A percentile compares a stretch with the other conserved stretches of the same genome.
These are phyloP conservation scores for Ampelomyces quisqualis DNA, from an alignment of 2,329 filamentous ascomycete species.

Conservation along the genomic window DNA sequence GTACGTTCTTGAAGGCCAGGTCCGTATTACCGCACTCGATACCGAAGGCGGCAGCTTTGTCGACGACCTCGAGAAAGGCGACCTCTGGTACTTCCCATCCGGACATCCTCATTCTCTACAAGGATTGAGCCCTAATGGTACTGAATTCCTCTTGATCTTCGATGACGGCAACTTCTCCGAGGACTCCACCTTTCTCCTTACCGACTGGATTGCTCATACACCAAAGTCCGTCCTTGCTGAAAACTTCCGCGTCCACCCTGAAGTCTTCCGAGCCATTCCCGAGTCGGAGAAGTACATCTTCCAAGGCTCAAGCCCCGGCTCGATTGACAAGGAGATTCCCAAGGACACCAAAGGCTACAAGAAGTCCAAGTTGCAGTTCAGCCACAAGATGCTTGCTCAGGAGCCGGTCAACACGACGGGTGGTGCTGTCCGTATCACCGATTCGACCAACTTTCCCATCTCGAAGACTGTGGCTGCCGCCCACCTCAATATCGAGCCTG, in stretches of 20 bases:
- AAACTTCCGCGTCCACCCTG: conserved; percentile 72
- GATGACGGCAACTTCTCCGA: conserved; percentile 62
- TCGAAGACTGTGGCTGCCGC: conserved; percentile 73
- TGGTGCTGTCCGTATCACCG: conserved; percentile 71
- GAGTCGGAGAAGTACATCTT: conserved; percentile 74
- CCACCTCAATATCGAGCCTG: conserved; percentile 69
- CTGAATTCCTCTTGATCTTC: conserved; percentile 65
- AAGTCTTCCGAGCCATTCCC: conserved; percentile 69
- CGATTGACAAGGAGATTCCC: conserved; percentile 66
- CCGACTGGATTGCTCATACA: conserved; percentile 73
- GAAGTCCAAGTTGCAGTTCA: conserved; percentile 67
- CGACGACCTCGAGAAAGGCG: conserved; percentile 73
- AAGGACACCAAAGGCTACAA: conserved; percentile 59
- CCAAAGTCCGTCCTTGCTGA: conserved; percentile 70
- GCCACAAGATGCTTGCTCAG: conserved; percentile 70
- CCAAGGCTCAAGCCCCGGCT: conserved; percentile 64
- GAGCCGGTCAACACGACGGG: conserved; percentile 66
- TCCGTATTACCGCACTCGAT: conserved; percentile 72
- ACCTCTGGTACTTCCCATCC: conserved; percentile 79
- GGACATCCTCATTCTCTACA: conserved; percentile 77
- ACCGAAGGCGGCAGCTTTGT: conserved; percentile 75
- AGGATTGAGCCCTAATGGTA: conserved; percentile 66
- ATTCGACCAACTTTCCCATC: conserved; percentile 73
- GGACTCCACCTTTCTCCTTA: conserved; percentile 70
- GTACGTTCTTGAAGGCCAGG: conserved; percentile 69